Base-by-base conservation (phyloP, 176 grass and related monocot species). In the Pontederia crassipes region DNA sequence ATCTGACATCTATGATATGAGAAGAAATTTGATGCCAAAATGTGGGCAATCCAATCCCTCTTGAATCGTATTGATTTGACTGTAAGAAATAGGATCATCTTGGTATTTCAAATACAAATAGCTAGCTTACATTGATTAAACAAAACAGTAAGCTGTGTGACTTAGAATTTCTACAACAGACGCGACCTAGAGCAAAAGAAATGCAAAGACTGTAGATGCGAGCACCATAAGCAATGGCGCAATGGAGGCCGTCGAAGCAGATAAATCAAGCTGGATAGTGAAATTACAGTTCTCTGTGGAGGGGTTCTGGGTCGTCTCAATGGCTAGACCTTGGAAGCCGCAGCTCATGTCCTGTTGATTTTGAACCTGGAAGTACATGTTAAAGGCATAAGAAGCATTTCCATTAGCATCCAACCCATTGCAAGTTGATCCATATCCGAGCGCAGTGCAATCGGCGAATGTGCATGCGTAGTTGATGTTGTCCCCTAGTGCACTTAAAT, bases 361-460 rank as follows among this genome's bases (percentile, higher is more conserved):
- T 65, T 79, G 78, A 54, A 70, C 75, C 75, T 95, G 86, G 81
- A 82, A 95, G 74, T 95, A 95, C 49, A 80, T 76, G 61, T 95
- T 95, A 69, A 90, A 95, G 4, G 86, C 90, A 71, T 90, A 95
- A 0, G 86, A 82, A 1, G 81, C 72, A 65, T 95, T 95, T 0
- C 91, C 86, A 15, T 29, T 64, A n/a, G 78, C 72, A 55, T 95
- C 86, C 78, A 95, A 45, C 28, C 86, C 80, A 65, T 76, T 87
- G 77, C 91, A 96, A 11, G 65, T 75, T 0, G 86, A 90, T 4
- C 86, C 86, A 59, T 78, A 82, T 10, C 81, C 71, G 10, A 96
- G 81, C 48, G 83, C 67, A 1, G 91, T 96, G 83, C 86, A 96
- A 74, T 90, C 91, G 4, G 86, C 61, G 45, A 15, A 17, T 24